Conservation (phyloP, 495 filamentous ascomycete genomes). For the Penicillium diatomitis region DNA sequence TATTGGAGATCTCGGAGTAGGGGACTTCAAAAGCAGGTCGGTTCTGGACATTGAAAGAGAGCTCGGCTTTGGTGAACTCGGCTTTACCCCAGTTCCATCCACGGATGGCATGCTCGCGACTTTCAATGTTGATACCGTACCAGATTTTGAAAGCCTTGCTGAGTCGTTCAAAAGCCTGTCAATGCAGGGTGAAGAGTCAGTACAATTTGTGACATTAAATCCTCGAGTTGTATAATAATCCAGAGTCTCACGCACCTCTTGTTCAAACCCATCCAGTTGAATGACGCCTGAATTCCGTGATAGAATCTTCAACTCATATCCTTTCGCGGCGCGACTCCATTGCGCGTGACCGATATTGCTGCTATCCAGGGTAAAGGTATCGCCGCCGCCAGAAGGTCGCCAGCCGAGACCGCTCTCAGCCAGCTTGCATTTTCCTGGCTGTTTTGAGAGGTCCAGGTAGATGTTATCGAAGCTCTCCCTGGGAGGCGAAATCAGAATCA, state of each 20-base stretch:
- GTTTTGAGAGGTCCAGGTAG: constrained; percentile 86
- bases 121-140: constrained; percentile 89
- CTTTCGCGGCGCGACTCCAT: constrained; percentile 90
- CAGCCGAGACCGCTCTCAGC: constrained; percentile 89
- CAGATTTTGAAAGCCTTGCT: constrained; percentile 89
- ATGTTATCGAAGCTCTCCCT: constrained; percentile 96
- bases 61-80: constrained; percentile 90
- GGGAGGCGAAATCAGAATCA: constrained; percentile 10
- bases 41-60: constrained; percentile 94
- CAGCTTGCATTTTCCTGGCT: constrained; percentile 83
- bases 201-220: too few relatives aligned
- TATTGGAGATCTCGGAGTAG: constrained; percentile 95
- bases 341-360: constrained; percentile 76
- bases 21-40: constrained; percentile 96
- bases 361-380: constrained; percentile 83
- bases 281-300: constrained; percentile 75
- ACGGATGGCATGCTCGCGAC: constrained; percentile 84
- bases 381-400: constrained; percentile 79
- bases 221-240: too few relatives aligned
- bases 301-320: constrained; percentile 86
- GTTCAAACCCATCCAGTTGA: constrained; percentile 89
- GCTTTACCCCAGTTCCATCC: constrained; percentile 99
- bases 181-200: background rate
- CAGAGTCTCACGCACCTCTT: constrained; percentile 53
- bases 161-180: constrained; percentile 79